Conservation (phyloP, 495 filamentous ascomycete species). For the Parmelia sp. region DNA sequence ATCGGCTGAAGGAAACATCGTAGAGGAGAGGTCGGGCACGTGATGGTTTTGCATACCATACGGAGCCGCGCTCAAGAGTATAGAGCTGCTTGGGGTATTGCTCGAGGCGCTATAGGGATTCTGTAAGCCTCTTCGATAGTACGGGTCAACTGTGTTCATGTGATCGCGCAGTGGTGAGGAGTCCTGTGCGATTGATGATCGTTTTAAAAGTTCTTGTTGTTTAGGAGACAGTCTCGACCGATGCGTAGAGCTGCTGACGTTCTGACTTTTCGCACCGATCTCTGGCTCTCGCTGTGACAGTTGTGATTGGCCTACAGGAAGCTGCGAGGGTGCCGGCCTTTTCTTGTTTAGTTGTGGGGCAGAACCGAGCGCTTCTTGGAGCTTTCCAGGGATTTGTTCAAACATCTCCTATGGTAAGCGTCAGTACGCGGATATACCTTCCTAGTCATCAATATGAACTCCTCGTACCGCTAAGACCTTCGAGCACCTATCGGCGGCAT, state of each 20-base stretch:
- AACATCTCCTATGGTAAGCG: slow-evolving; percentile 55
- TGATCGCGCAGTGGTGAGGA: slow-evolving; percentile 19
- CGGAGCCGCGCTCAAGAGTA: slow-evolving; percentile 31
- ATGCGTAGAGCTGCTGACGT: slow-evolving; percentile 14
- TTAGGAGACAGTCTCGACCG: slow-evolving; percentile 16
- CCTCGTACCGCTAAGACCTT: slow-evolving; percentile 60
- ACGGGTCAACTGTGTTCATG: slow-evolving; percentile 5
- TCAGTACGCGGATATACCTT: slow-evolving; percentile 22
- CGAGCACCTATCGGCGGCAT: slow-evolving; percentile 83
- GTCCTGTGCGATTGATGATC: slow-evolving; percentile 7
- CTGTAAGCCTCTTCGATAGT: slow-evolving; percentile 15
- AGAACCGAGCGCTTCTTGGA: slow-evolving; percentile 30
- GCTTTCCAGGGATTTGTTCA: slow-evolving; percentile 66
- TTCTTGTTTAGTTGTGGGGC: slow-evolving; percentile 48
- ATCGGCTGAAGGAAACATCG: slow-evolving; percentile 90
- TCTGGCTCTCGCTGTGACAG: slow-evolving; percentile 30
- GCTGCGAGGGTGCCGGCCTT: slow-evolving; percentile 46
- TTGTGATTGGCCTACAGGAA: slow-evolving; percentile 33
- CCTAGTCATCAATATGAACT: not conserved
- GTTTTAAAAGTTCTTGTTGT: slow-evolving; percentile 13
- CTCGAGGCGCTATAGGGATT: slow-evolving; percentile 19
- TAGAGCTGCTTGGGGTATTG: slow-evolving; percentile 18
- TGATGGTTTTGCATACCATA: slow-evolving; percentile 36
- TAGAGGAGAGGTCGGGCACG: slow-evolving; percentile 68
- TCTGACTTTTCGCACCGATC: not conserved